Evolutionary conservation across 2,329 filamentous ascomycete genomes (phyloP), one percentile per base, ranked within the genome.

Genomic region (Calonectria ilicicola): DNA sequence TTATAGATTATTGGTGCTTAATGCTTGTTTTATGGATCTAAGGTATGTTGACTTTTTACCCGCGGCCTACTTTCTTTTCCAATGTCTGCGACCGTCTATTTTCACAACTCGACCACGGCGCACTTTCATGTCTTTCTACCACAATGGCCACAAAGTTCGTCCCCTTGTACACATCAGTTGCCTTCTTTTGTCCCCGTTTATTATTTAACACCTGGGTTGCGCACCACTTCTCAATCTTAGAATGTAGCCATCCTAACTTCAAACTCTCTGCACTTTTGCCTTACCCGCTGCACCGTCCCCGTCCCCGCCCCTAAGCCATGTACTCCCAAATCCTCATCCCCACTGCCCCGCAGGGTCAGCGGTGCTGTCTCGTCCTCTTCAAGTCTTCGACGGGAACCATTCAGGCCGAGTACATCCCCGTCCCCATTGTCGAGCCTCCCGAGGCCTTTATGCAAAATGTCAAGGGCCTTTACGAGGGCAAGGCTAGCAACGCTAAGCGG

Each of bases 311-410:
- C 46, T 47, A 0, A 10, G 14, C 23, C 46, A 49, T 49, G 46
- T 27, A 49, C 46, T 17, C 21, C 12, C 12, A 23, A 21, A 49
- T 60, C 40, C 23, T n/a, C 42, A 64, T 29, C 60, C 60, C 60
- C 38, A 32, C 38, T 12, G 58, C 58, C 15, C 58, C 40, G 29
- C 60, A 47, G 27, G 60, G 26, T 15, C 42, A 64, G 27, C 60
- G 60, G 42, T 64, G 42, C 27, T 64, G 60, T 42, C 60, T 64
- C 10, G 27, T 64, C 17, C 42, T 64, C 23, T 49, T 64, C 60
- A 64, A 64, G 26, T 64, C 60, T 17, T 64, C 27, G 5, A 64
- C 42, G 5, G 42, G 42, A 12, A 46, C 17, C 3, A 35, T 64
- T n/a, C 10, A 26, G 14, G 26, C 60, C 42, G 40, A 64, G 26